Evolutionary conservation across 1,284 basidiomycete species (phyloP).

Genomic region (Fomitopsis betulina): DNA sequence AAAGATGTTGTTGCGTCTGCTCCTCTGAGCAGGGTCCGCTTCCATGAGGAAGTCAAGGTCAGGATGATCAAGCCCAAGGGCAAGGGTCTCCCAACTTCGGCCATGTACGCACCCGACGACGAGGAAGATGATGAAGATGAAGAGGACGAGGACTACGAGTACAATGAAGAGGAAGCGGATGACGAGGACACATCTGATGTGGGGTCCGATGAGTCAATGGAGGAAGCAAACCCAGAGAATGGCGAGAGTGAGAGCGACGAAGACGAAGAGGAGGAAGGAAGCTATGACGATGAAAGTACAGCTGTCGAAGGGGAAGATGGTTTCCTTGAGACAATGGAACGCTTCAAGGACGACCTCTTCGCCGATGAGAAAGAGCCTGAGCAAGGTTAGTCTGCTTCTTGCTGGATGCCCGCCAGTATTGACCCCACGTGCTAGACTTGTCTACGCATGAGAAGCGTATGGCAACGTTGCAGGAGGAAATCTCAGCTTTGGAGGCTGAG

Average conservation of each 20-base stretch:
- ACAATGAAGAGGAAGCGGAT: conserved; percentile 11
- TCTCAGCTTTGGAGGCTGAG: conserved; percentile 63
- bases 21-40: conserved; percentile 54
- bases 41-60: conserved; percentile 77
- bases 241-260: conserved; percentile 14
- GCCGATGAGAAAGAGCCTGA: conserved; percentile 51
- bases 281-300: conserved; percentile 22
- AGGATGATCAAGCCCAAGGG: conserved; percentile 72
- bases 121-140: conserved; percentile 20
- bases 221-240: background rate
- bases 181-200: conserved; percentile 7
- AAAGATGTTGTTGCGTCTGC: no score
- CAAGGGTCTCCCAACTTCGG: conserved; percentile 47
- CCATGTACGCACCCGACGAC: conserved; percentile 30
- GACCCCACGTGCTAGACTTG: conserved; percentile 14
- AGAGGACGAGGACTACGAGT: conserved; percentile 30
- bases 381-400: conserved; percentile 29
- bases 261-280: conserved; percentile 20
- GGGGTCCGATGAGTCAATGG: conserved; percentile 6
- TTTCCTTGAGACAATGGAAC: conserved; percentile 44
- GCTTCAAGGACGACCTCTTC: conserved; percentile 65
- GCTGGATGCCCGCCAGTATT: background rate
- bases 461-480: conserved; percentile 59
- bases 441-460: conserved; percentile 66
- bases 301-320: conserved; percentile 26